Evolutionary conservation across 2,329 filamentous ascomycete genomes (phyloP), one percentile per base, ranked within the genome.

Genomic region (Colletotrichum horii): DNA sequence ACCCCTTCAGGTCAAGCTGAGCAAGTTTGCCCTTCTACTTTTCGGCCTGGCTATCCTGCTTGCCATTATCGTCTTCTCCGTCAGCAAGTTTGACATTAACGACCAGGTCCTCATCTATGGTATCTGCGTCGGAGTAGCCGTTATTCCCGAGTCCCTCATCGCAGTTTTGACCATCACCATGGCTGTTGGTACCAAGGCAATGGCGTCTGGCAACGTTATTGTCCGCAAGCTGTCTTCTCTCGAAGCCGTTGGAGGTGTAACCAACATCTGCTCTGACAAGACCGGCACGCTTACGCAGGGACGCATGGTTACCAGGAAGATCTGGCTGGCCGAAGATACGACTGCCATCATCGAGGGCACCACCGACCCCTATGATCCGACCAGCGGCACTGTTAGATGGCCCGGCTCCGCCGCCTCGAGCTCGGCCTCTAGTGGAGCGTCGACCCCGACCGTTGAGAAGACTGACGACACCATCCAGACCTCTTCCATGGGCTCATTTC

Each of bases 1-100:
- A 2, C 96, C 96, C 1, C 88, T 98, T 61, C 95, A 97, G 85
- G 93, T 94, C 78, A 96, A 95, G 81, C 89, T 98, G 67, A 95
- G 94, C 85, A 95, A 96, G 84, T 93, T 98, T 80, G 95, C 96
- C 32, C 92, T 97, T 58, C 82, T 95, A 5, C 90, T 98, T 3
- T 97, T 98, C 81, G 92, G 89, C 62, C 90, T 95, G 66, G 96
- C 91, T 58, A 86, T 93, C 70, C 79, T 92, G 4, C 86, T 93
- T 38, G 91, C 89, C 66, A 81, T 93, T 74, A 89, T 93, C 67
- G 92, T 93, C 79, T 93, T 93, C 81, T 89, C 88, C 8, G 91
- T 88, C 76, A 91, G 88, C 81, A 84, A 85, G 73, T 93, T 89
- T 83, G 65, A 88, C 2, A 83, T 92, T 60, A 83, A 86, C 55